Evolutionary conservation across 805 yeast genomes (phyloP).

Genomic region (Starmerella khaoyaiensis): DNA sequence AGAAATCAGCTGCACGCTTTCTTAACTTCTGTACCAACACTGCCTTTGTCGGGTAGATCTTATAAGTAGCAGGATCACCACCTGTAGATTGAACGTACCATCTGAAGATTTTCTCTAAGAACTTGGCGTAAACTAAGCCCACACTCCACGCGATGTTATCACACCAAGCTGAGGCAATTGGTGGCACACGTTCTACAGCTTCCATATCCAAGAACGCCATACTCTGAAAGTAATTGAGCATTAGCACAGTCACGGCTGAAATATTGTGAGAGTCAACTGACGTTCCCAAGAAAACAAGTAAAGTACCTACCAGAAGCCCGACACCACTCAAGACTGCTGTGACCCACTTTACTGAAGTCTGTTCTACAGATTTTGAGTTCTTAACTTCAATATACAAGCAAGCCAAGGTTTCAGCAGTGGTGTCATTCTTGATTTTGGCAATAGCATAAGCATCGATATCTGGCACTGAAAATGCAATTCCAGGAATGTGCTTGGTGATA

Average conservation of each 20-base stretch:
- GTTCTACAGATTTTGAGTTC: constrained; percentile 71
- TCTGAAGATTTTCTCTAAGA: constrained; percentile 75
- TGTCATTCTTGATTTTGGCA: constrained; percentile 33
- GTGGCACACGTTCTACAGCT: constrained; percentile 76
- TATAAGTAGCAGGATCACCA: constrained; percentile 61
- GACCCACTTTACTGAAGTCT: constrained; percentile 79
- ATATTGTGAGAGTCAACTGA: constrained; percentile 82
- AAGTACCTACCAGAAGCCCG: constrained; percentile 71
- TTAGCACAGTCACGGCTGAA: constrained; percentile 71
- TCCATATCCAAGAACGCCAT: constrained; percentile 76
- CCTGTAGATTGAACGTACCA: constrained; percentile 96
- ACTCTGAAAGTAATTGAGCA: constrained; percentile 78
- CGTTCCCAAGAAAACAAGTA: constrained; percentile 73
- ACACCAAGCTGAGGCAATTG: constrained; percentile 85
- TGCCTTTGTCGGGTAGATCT: constrained; percentile 44
- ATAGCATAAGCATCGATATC: constrained; percentile 72
- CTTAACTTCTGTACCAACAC: constrained; percentile 56
- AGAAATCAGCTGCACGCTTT: constrained; percentile 6
- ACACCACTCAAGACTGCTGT: constrained; percentile 83
- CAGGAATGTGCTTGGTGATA: constrained; percentile 54
- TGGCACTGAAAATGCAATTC: constrained; percentile 74
- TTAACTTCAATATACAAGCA: constrained; percentile 65
- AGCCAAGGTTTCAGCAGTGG: constrained; percentile 37
- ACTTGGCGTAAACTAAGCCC: constrained; percentile 66
- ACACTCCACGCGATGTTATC: constrained; percentile 91